Conservation (phyloP, 352 stramenopile species). For the Globisporangium apiculatum region DNA sequence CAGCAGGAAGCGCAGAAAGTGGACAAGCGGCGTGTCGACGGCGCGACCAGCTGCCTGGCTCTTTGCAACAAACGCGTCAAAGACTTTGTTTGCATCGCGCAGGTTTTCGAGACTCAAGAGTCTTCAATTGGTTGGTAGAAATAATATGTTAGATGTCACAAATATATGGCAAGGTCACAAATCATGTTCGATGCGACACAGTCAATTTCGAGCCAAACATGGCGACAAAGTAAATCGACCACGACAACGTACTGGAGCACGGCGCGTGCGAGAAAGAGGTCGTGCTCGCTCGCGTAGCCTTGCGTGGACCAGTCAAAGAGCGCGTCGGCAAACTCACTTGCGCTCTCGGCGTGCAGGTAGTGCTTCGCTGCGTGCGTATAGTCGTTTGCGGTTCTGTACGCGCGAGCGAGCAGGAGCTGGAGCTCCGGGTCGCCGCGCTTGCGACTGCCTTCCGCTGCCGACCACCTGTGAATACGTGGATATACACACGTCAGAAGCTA, state of each 20-base stretch:
- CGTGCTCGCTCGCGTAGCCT: conserved; percentile 74
- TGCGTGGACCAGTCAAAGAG: conserved; percentile 69
- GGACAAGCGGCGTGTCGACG: conserved; percentile 69
- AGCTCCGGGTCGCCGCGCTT: conserved; percentile 73
- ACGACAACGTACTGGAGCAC: conserved; percentile 65
- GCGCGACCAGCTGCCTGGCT: conserved; percentile 29
- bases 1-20: conserved; percentile 80
- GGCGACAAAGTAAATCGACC: neutral
- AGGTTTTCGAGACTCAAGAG: conserved; percentile 80
- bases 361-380: conserved; percentile 67
- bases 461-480: conserved; percentile 34
- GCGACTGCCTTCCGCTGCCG: conserved; percentile 48
- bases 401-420: conserved; percentile 58
- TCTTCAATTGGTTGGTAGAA: conserved; percentile 19
- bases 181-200: neutral
- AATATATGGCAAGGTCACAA: too few species aligned
- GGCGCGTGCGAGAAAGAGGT: conserved; percentile 68
- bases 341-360: conserved; percentile 71
- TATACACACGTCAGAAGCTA: neutral
- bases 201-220: neutral
- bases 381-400: conserved; percentile 45
- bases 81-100: conserved; percentile 78
- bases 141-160: neutral
- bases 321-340: conserved; percentile 55
- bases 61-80: conserved; percentile 56